Base-by-base conservation (phyloP, 140 eudicot genomes). In the Stevia rebaudiana region DNA sequence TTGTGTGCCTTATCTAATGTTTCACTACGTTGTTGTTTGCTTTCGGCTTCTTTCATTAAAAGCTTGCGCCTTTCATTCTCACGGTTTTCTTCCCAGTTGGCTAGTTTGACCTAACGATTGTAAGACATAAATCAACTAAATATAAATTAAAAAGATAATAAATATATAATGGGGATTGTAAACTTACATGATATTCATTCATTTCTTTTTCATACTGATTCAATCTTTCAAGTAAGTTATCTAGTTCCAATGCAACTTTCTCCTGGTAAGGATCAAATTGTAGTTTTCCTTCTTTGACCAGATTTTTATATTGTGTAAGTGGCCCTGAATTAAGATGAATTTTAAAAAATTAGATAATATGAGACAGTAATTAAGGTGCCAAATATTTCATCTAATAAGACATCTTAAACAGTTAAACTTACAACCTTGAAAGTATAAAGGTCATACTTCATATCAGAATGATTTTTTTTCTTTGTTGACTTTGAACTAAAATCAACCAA, bases 221-320 rank as follows among this genome's bases (percentile, higher is more conserved):
- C 70, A 92, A 79, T 41, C 90, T 88, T 61, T 80, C 69, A 19
- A 88, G 86, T 28, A 92, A 66, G 74, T 81, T 79, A 54, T 87
- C 89, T 30, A 92, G 80, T 69, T 87, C 85, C 28, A 66, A 28
- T 63, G 96, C 98, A 73, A 92, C 85, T 66, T 83, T 83, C 79
- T 92, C 96, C 72, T 92, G 98, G 65, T 85, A 79, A 37, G 98
- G 91, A 77, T 92, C 98, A 76, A 87, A 78, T 42, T 85, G 84
- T 30, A 92, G 72, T 69, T 85, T 81, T 44, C 92, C 92, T 76
- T 85, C 87, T 65, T 85, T 81, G 21, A 88, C 95, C 37, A 92
- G 87, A 59, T 62, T 70, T 68, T 66, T 88, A 66, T 92, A 92
- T 60, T 76, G 85, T 49, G 81, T 58, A 42, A 85, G 83, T 55